Conservation (phyloP, 495 filamentous ascomycete species). For the Talaromyces proteolyticus region DNA sequence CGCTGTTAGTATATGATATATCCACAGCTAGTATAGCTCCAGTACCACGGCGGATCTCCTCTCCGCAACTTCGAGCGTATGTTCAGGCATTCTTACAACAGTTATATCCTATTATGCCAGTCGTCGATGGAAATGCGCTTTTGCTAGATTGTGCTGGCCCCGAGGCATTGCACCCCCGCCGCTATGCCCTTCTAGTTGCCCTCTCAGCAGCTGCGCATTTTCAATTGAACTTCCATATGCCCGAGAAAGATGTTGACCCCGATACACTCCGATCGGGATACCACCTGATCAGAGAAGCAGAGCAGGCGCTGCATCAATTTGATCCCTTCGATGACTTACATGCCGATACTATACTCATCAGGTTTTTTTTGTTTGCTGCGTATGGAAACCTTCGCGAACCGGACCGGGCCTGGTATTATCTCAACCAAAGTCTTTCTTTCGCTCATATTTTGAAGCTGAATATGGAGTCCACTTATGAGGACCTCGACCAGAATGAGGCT, state of each 20-base stretch:
- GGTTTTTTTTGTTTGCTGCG: conserved; percentile 1
- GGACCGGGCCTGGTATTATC: conserved; percentile 1
- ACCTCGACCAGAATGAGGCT: neutral
- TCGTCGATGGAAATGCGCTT: neutral
- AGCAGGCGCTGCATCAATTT: neutral
- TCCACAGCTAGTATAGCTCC: neutral
- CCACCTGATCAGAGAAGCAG: neutral
- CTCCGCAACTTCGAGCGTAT: neutral
- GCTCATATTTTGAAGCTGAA: conserved; percentile 1
- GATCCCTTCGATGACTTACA: conserved; percentile 1
- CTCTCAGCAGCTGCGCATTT: neutral
- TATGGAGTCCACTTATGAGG: conserved; percentile 1
- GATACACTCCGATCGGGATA: neutral
- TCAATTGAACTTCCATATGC: neutral
- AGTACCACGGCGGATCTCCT: neutral
- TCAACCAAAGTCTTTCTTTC: conserved; percentile 4
- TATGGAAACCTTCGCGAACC: conserved; percentile 2
- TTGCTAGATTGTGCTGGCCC: neutral
- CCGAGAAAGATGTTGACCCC: neutral
- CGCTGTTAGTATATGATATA: neutral
- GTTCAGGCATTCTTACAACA: neutral
- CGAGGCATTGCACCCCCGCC: neutral
- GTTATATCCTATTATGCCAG: conserved; percentile 1
- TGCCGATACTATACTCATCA: neutral
- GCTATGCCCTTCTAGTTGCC: too few species aligned